A percentile compares a stretch with the other conserved stretches of the same genome.
Evolutionary conservation across 306 rosid species (phyloP).

Genomic region (Medicago lupulina): DNA sequence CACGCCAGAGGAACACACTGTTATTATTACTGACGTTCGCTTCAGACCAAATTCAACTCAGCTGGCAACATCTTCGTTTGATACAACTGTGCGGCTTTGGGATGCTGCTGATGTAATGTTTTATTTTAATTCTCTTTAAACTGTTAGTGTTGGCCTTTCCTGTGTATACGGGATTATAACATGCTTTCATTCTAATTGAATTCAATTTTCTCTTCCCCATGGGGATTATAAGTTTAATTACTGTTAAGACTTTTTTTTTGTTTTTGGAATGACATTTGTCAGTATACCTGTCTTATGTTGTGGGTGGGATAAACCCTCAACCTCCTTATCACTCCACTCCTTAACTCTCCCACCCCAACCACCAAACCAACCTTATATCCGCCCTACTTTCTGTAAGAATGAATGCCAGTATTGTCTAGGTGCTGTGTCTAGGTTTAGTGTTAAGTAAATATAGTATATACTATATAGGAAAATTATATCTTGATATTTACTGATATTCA

Average conservation of each 20-base stretch:
- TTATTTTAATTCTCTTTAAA: slow-evolving; percentile 26
- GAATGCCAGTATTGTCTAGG: slow-evolving; percentile 11
- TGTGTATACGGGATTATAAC: slow-evolving; percentile 5
- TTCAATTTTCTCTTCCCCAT: not conserved
- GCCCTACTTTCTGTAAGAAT: not conserved
- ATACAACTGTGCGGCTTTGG: slow-evolving; percentile 90
- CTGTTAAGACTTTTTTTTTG: not conserved
- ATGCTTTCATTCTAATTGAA: slow-evolving; percentile 33
- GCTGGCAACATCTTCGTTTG: slow-evolving; percentile 93
- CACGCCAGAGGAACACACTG: slow-evolving; percentile 72
- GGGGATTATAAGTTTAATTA: slow-evolving; percentile 11
- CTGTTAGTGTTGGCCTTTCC: slow-evolving; percentile 17
- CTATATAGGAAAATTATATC: slow-evolving; percentile 3
- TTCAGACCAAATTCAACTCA: slow-evolving; percentile 93
- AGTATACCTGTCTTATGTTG: not conserved
- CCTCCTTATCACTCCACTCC: not conserved
- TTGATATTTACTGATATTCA: slow-evolving; percentile 5
- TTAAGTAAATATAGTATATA: slow-evolving; percentile 1
- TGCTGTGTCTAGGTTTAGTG: slow-evolving; percentile 9
- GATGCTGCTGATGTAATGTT: slow-evolving; percentile 83
- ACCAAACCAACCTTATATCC: not conserved
- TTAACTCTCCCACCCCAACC: not conserved
- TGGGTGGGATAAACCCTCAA: not conserved
- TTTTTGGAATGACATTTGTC: not conserved
- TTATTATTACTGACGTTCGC: slow-evolving; percentile 85